phyloP scores from a whole-genome alignment of 2,329 filamentous ascomycete genomes.

The Arthrinium phaeospermum region DNA sequence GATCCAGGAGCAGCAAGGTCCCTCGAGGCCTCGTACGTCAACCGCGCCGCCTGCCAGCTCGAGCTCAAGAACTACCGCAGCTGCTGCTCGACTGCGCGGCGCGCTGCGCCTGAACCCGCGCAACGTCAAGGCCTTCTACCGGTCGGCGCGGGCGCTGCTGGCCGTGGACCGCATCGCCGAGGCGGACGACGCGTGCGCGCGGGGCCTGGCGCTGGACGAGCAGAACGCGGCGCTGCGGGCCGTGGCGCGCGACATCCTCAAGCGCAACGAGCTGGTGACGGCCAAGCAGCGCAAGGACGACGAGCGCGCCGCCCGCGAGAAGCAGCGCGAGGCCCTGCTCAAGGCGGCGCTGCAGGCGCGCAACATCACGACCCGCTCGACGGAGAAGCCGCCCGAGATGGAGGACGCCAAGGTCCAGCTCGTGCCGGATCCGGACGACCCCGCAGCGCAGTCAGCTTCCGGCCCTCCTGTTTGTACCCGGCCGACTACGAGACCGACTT shows the following conservation, averaged over 20 bases:
- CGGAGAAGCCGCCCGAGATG: slow-evolving; percentile 79
- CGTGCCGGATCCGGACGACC: slow-evolving; percentile 73
- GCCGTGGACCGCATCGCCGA: slow-evolving; percentile 79
- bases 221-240: slow-evolving; percentile 69
- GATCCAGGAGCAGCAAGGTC: slow-evolving; percentile 62
- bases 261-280: slow-evolving; percentile 60
- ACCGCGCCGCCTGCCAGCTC: slow-evolving; percentile 89
- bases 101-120: slow-evolving; percentile 78
- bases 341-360: slow-evolving; percentile 70
- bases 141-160: slow-evolving; percentile 78
- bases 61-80: slow-evolving; percentile 87
- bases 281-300: slow-evolving; percentile 61
- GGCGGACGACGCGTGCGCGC: slow-evolving; percentile 78
- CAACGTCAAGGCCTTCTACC: slow-evolving; percentile 92
- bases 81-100: slow-evolving; percentile 82
- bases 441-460: slow-evolving; percentile 74
- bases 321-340: slow-evolving; percentile 65
- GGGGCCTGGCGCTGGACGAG: slow-evolving; percentile 75
- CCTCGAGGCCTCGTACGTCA: slow-evolving; percentile 80
- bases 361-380: slow-evolving; percentile 71
- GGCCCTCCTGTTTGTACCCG: slow-evolving; percentile 85
- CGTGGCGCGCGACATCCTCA: slow-evolving; percentile 67
- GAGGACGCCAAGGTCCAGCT: slow-evolving; percentile 80
- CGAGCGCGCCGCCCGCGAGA: slow-evolving; percentile 59
- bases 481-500: slow-evolving; percentile 84